These are phyloP conservation scores for Lactifluus rugatus DNA, from an alignment of 768 basidiomycete genomes.

Conservation along the genomic window DNA sequence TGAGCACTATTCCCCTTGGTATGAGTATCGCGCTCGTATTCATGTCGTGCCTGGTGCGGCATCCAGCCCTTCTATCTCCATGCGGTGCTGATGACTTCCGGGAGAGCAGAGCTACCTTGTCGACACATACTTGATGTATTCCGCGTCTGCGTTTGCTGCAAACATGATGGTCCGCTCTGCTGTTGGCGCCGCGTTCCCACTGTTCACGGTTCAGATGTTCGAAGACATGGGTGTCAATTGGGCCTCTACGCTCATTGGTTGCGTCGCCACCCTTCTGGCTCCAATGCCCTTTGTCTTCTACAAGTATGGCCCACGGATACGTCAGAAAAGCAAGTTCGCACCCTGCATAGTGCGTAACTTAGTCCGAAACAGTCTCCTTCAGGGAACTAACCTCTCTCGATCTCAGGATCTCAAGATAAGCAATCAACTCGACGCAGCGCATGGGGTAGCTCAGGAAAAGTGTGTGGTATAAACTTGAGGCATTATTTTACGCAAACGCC, in stretches of 20 bases:
- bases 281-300: slow-evolving; percentile 33
- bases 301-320: slow-evolving; percentile 22
- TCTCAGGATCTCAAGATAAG: slow-evolving; percentile 8
- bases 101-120: slow-evolving; percentile 44
- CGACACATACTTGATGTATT: slow-evolving; percentile 41
- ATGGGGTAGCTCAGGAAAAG: background rate
- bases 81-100: background rate
- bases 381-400: background rate
- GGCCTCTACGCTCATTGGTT: slow-evolving; percentile 29
- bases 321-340: slow-evolving; percentile 3
- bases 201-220: slow-evolving; percentile 62
- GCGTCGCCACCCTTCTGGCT: slow-evolving; percentile 26
- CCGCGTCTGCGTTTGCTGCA: slow-evolving; percentile 53
- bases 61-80: background rate
- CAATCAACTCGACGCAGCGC: background rate
- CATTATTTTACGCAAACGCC: background rate
- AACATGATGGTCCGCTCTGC: slow-evolving; percentile 50
- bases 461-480: background rate
- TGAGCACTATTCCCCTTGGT: slow-evolving; percentile 42
- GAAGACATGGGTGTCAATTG: slow-evolving; percentile 24
- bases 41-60: slow-evolving; percentile 43
- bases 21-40: slow-evolving; percentile 42
- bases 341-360: background rate
- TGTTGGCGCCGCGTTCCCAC: slow-evolving; percentile 51
- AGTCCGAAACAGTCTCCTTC: background rate